These are phyloP conservation scores for Phoma sp. DNA, from an alignment of 2,329 filamentous ascomycete species.

Conservation along the genomic window DNA sequence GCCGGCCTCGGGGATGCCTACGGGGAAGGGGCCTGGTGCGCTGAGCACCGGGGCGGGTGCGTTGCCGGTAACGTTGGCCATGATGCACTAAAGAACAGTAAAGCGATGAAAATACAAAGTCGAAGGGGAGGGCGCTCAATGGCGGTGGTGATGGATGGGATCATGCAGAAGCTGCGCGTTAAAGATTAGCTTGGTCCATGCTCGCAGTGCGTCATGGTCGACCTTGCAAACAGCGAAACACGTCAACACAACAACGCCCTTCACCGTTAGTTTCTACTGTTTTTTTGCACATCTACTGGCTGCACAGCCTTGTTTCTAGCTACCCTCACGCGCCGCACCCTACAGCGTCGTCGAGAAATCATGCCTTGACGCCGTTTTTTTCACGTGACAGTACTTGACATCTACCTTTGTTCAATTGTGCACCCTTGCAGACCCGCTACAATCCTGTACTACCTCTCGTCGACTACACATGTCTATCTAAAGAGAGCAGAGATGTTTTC, in stretches of 20 bases:
- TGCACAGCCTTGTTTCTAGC: not conserved
- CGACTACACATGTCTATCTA: too few relatives aligned
- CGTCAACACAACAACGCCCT: conserved; percentile 10
- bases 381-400: conserved; percentile 10
- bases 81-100: conserved; percentile 22
- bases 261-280: conserved; percentile 3
- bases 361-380: not conserved
- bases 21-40: conserved; percentile 45
- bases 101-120: conserved; percentile 11
- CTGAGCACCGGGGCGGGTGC: conserved; percentile 37
- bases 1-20: conserved; percentile 51
- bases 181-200: conserved; percentile 22
- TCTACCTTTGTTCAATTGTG: not conserved
- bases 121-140: conserved; percentile 23
- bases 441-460: not conserved
- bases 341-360: not conserved
- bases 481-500: not conserved
- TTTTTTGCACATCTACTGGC: not conserved
- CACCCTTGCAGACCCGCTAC: not conserved
- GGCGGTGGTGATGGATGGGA: conserved; percentile 19
- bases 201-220: conserved; percentile 15
- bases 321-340: not conserved
- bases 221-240: conserved; percentile 16
- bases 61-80: conserved; percentile 40
- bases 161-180: conserved; percentile 17